phyloP scores from a whole-genome alignment of 495 filamentous ascomycete species.

The Tuber brumale region DNA sequence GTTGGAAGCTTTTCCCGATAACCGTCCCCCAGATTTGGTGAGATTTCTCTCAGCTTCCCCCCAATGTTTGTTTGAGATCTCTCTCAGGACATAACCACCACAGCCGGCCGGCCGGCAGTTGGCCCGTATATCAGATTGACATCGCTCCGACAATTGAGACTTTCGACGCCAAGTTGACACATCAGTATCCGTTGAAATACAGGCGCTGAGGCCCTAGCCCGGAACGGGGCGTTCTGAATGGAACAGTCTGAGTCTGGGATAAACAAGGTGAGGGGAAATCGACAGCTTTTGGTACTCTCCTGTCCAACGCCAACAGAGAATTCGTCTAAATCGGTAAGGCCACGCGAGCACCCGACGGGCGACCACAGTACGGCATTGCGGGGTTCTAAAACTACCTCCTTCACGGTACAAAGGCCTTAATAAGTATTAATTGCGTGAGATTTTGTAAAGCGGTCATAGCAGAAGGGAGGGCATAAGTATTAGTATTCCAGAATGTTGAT shows the following conservation, averaged over 20 bases:
- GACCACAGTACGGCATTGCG: background rate
- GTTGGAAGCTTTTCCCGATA: background rate
- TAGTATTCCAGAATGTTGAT: background rate
- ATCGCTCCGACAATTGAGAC: background rate
- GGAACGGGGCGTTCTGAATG: background rate
- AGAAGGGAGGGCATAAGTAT: background rate
- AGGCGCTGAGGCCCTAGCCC: background rate
- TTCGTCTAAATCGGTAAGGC: background rate
- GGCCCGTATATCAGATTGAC: background rate
- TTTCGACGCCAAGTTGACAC: background rate
- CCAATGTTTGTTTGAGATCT: background rate
- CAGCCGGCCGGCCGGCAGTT: background rate
- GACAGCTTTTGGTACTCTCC: background rate
- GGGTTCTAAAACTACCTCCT: background rate
- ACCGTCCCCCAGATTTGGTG: background rate
- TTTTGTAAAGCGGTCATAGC: constrained; percentile 3
- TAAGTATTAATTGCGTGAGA: background rate
- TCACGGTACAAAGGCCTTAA: background rate
- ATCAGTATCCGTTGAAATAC: background rate
- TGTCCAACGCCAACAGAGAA: background rate
- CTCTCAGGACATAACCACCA: background rate
- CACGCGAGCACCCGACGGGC: background rate
- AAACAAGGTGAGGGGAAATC: background rate
- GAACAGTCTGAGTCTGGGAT: background rate
- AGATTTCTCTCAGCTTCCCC: background rate